phyloP scores from a whole-genome alignment of 1,284 basidiomycete genomes.

The Tylopilus sp. region DNA sequence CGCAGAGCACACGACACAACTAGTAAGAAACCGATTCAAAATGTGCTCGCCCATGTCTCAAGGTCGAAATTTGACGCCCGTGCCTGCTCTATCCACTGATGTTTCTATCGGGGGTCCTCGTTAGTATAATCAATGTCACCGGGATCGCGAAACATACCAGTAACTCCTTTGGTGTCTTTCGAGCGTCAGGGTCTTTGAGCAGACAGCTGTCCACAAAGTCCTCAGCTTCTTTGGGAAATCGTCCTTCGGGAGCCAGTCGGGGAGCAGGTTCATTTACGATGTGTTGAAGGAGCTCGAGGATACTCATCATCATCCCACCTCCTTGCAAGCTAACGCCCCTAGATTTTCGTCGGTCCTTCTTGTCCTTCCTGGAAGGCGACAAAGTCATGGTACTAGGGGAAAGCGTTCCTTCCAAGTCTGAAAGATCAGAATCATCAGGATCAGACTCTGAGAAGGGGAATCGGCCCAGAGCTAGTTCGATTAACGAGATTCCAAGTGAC shows the following conservation, averaged over 20 bases:
- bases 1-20: conserved; percentile 9
- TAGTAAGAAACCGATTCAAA: conserved; percentile 37
- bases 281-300: conserved; percentile 93
- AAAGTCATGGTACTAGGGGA: conserved; percentile 48
- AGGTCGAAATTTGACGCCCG: conserved; percentile 51
- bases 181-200: conserved; percentile 73
- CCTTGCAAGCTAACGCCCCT: conserved; percentile 87
- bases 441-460: conserved; percentile 83
- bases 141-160: conserved; percentile 48
- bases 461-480: conserved; percentile 90
- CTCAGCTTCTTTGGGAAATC: conserved; percentile 69
- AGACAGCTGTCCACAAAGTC: conserved; percentile 82
- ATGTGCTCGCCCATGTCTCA: conserved; percentile 60
- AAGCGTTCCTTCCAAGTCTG: conserved; percentile 67
- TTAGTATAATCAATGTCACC: conserved; percentile 2
- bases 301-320: conserved; percentile 93
- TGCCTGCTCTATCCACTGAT: conserved; percentile 55
- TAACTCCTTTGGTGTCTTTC: conserved; percentile 79
- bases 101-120: conserved; percentile 40
- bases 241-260: conserved; percentile 62
- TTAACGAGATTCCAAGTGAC: conserved; percentile 93
- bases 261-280: conserved; percentile 97
- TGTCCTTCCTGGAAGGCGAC: conserved; percentile 32
- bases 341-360: conserved; percentile 61
- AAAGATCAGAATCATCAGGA: conserved; percentile 63